Evolutionary conservation across 345 rosid genomes (phyloP).

Genomic region (Schrenkiella parvula): DNA sequence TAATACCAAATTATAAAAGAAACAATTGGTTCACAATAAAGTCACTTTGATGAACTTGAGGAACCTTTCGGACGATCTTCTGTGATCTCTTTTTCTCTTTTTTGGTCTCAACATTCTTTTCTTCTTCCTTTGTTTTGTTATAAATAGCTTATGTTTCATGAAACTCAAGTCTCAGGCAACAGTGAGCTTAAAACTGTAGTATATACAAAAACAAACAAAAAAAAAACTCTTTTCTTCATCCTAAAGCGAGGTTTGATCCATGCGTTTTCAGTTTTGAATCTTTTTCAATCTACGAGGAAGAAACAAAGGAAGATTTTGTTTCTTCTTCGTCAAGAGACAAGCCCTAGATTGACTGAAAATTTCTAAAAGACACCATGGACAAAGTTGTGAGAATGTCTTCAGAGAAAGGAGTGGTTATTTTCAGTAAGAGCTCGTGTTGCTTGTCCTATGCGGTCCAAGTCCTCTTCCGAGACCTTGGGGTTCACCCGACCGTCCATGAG

Average conservation of each 20-base stretch:
- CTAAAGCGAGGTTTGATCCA: background rate
- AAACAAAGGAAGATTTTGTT: background rate
- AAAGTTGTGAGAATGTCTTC: conserved; percentile 63
- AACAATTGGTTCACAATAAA: conserved; percentile 12
- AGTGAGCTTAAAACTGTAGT: conserved; percentile 1
- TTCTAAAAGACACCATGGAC: conserved; percentile 40
- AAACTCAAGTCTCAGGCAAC: conserved; percentile 28
- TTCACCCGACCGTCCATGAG: conserved; percentile 51
- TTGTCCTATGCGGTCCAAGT: conserved; percentile 66
- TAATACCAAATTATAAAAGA: background rate
- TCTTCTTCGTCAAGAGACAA: conserved; percentile 10
- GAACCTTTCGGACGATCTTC: conserved; percentile 25
- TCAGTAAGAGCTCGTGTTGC: conserved; percentile 85
- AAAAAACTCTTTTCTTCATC: background rate
- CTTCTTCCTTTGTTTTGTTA: conserved; percentile 18
- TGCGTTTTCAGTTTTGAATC: conserved; percentile 4
- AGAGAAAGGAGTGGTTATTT: conserved; percentile 70
- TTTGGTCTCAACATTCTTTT: conserved; percentile 14
- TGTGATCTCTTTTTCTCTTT: conserved; percentile 3
- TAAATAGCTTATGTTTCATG: conserved; percentile 26
- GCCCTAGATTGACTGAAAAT: background rate
- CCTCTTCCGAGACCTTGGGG: conserved; percentile 67
- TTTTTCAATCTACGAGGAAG: background rate
- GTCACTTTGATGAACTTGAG: conserved; percentile 19
- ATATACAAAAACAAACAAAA: background rate